Base-by-base conservation (phyloP, 2,329 filamentous ascomycete species). In the Colletotrichum filicis region DNA sequence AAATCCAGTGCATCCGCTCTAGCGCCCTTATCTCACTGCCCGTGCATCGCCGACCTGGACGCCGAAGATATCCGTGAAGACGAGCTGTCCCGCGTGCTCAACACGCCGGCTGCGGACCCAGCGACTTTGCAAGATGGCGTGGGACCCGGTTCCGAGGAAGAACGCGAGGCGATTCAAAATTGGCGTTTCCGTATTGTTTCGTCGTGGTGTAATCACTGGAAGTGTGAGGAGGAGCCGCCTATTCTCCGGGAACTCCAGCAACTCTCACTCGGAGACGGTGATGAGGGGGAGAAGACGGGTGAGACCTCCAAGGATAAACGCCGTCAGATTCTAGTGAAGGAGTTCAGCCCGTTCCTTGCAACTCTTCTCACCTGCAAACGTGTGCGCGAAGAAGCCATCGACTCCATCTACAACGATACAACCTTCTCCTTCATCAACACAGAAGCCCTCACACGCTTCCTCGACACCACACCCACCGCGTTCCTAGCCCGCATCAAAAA, bases 401-500 rank as follows among this genome's bases (percentile, higher is more conserved):
- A 68, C 19, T 68, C 68, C 55, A 65, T 74, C 19, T 74, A 72
- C 26, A 60, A 66, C 28, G 24, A 52, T 22, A 68, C 49, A 9
- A 35, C 69, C 4, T 74, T 74, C 37, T 64, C 82, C 78, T 16
- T 74, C 37, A 42, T 73, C 49, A 67, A 61, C 5, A 60, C 60
- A 1, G 60, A 60, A 16, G 42, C 70, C 1, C 46, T 73, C 2
- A 55, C 66, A 4, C 55, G 70, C 14, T 73, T 73, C 19, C 11
- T 65, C 14, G 16, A 22, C 3, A 73, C 70, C 6, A 70, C 66
- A 7, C 8, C 35, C 3, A 1, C 42, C 0, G 37, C 57, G 7
- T 73, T 46, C 16, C 55, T 73, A 11, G 1, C 14, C 19, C 70
- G 66, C 14, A 57, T 73, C 46, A 52, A 22, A 2, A 56, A 30